Conservation (phyloP, 2,329 filamentous ascomycete genomes). For the Sarocladium brachiariae region DNA sequence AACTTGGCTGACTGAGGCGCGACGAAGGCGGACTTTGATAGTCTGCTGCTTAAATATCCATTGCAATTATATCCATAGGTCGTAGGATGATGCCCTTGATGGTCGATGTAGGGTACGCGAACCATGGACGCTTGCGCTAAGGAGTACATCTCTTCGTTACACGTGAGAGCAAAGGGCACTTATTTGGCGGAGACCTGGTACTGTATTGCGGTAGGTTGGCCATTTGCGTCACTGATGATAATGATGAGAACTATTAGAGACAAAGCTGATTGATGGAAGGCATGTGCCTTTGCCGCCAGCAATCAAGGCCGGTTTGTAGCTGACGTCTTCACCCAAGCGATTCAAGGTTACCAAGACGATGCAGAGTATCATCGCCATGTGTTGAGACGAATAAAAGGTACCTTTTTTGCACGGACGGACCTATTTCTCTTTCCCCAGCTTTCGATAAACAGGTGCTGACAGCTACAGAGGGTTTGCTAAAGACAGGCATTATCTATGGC, state of each 20-base stretch:
- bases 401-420: too few relatives aligned
- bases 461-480: conserved; percentile 16
- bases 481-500: conserved; percentile 21
- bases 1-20: too few relatives aligned
- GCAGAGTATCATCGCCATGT: conserved; percentile 13
- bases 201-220: conserved; percentile 13
- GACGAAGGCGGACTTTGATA: too few relatives aligned
- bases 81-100: too few relatives aligned
- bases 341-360: conserved; percentile 9
- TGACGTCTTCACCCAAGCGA: conserved; percentile 13
- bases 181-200: conserved; percentile 14
- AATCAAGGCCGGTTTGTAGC: conserved; percentile 15
- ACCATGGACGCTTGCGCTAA: conserved; percentile 12
- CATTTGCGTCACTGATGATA: too few relatives aligned
- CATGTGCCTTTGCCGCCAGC: conserved; percentile 15
- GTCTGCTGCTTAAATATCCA: too few relatives aligned
- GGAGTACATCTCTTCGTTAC: conserved; percentile 11
- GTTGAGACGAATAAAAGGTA: conserved; percentile 13
- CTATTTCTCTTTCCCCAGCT: too few relatives aligned
- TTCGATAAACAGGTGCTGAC: neutral
- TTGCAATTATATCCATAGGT: too few relatives aligned
- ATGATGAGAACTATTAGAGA: too few relatives aligned
- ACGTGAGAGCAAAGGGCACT: conserved; percentile 8
- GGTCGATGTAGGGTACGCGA: too few relatives aligned
- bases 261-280: neutral